phyloP scores from a whole-genome alignment of 2,329 filamentous ascomycete genomes.

The Bipolaris sorokiniana region DNA sequence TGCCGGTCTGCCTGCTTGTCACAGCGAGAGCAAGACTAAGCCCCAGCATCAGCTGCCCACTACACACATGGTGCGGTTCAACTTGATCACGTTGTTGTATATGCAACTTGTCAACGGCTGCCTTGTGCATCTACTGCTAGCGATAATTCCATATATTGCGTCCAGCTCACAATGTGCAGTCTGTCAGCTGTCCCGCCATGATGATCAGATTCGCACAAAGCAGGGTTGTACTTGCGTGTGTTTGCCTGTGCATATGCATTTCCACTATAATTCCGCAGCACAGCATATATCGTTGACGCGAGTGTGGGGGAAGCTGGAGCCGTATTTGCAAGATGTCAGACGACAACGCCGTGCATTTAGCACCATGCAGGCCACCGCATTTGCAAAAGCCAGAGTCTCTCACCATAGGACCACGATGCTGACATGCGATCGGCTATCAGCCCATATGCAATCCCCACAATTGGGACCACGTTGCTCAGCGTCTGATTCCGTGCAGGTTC shows the following conservation, averaged over 20 bases:
- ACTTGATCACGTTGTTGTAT: background rate
- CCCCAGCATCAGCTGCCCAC: background rate
- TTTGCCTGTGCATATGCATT: slow-evolving; percentile 8
- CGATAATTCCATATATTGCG: slow-evolving; percentile 3
- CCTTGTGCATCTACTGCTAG: background rate
- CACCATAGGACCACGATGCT: slow-evolving; percentile 8
- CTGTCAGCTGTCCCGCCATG: slow-evolving; percentile 16
- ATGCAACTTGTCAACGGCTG: background rate
- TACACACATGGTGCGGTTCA: background rate
- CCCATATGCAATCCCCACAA: slow-evolving; percentile 14
- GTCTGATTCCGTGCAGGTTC: slow-evolving; percentile 8
- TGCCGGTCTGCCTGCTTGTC: background rate
- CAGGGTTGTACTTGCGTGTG: slow-evolving; percentile 1
- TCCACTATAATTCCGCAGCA: slow-evolving; percentile 10
- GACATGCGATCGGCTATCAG: slow-evolving; percentile 6
- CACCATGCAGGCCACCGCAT: slow-evolving; percentile 11
- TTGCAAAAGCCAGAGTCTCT: background rate
- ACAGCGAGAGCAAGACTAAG: background rate
- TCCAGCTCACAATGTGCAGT: slow-evolving; percentile 8
- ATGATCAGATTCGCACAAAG: slow-evolving; percentile 16
- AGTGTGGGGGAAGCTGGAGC: slow-evolving; percentile 2
- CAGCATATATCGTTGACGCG: slow-evolving; percentile 2
- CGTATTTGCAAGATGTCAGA: slow-evolving; percentile 4
- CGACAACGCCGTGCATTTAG: slow-evolving; percentile 8
- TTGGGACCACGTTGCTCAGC: slow-evolving; percentile 12